phyloP scores from a whole-genome alignment of 495 filamentous ascomycete species.

The Aspergillus homomorphus region DNA sequence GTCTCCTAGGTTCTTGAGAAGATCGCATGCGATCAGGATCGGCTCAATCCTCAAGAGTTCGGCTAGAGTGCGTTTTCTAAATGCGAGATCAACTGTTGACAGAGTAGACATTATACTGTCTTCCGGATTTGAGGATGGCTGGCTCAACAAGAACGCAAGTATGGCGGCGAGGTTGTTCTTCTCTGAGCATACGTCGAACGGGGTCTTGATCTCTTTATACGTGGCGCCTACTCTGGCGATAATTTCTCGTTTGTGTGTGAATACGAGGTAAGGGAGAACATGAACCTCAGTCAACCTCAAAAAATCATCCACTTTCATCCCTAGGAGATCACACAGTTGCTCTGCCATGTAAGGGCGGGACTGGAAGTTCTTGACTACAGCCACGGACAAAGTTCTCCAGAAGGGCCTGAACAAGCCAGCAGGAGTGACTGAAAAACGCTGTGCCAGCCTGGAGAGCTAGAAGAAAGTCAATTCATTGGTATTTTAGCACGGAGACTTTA shows the following conservation, averaged over 20 bases:
- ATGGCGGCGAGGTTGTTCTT: conserved; percentile 73
- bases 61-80: conserved; percentile 61
- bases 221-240: conserved; percentile 77
- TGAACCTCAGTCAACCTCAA: conserved; percentile 74
- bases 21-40: conserved; percentile 67
- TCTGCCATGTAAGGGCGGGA: conserved; percentile 77
- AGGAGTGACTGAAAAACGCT: conserved; percentile 54
- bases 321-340: conserved; percentile 73
- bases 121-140: conserved; percentile 64
- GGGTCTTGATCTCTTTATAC: conserved; percentile 56
- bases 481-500: conserved; percentile 8
- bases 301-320: conserved; percentile 67
- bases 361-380: conserved; percentile 75
- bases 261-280: conserved; percentile 80
- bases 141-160: conserved; percentile 72
- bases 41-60: conserved; percentile 74
- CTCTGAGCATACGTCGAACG: conserved; percentile 58
- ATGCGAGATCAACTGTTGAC: conserved; percentile 60
- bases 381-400: conserved; percentile 77
- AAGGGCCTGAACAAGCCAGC: conserved; percentile 75
- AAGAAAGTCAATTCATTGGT: conserved; percentile 9
- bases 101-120: conserved; percentile 65
- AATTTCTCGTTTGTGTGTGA: conserved; percentile 71
- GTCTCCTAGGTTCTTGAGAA: conserved; percentile 80
- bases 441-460: conserved; percentile 62